A percentile compares a stretch with the other conserved stretches of the same genome.
Conservation (phyloP, 768 basidiomycete genomes). For the Suillus occidentalis region DNA sequence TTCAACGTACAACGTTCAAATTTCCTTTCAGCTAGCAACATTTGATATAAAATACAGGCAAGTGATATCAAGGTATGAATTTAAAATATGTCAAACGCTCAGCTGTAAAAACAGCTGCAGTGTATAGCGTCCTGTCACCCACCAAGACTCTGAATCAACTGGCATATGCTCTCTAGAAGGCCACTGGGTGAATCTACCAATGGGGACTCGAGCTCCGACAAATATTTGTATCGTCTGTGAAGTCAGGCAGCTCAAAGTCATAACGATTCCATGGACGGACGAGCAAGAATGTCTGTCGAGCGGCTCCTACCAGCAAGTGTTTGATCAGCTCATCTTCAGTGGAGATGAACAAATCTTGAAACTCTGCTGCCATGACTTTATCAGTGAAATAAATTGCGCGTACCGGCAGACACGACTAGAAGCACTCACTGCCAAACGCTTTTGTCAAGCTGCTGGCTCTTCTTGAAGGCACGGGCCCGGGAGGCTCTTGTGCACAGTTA, state of each 20-base stretch:
- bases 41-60: neutral
- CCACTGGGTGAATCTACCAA: neutral
- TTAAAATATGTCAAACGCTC: neutral
- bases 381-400: no score
- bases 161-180: neutral
- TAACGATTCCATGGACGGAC: neutral
- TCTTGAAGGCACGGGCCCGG: no score
- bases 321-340: no score
- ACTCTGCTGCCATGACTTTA: no score
- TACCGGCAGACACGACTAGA: no score
- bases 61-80: neutral
- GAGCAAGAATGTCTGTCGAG: no score
- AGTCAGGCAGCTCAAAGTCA: neutral
- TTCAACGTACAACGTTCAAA: neutral
- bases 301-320: no score
- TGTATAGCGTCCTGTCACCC: neutral
- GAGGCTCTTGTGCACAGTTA: no score
- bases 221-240: neutral
- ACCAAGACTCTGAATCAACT: neutral
- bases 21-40: neutral
- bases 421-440: no score
- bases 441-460: no score
- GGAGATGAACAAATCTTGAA: no score
- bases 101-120: neutral
- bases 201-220: neutral